phyloP scores from a whole-genome alignment of 2,329 filamentous ascomycete species.

The Botrytis paeoniae region DNA sequence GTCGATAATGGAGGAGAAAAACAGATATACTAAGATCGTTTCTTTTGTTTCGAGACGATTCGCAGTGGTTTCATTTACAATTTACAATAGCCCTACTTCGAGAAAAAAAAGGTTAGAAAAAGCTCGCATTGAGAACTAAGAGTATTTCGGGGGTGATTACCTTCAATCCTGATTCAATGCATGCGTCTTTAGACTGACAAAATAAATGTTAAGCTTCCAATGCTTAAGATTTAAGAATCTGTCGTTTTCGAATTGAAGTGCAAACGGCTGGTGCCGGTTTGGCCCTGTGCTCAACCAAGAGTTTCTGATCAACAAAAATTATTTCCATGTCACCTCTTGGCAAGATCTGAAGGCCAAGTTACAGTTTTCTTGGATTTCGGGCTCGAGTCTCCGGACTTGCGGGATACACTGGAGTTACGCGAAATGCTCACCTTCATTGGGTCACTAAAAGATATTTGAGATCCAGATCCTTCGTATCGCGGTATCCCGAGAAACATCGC shows the following conservation, averaged over 20 bases:
- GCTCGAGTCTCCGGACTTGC: not conserved
- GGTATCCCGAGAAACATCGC: not conserved
- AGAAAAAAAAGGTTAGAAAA: not conserved
- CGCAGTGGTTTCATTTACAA: fast-evolving
- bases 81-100: not conserved
- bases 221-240: not conserved
- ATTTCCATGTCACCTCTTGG: too few relatives aligned
- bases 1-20: not conserved
- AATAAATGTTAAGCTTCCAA: not conserved
- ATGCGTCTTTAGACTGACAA: not conserved
- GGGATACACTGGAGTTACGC: not conserved
- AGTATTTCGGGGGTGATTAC: not conserved
- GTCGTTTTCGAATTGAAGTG: fast-evolving
- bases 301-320: too few relatives aligned
- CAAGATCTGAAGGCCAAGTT: not conserved
- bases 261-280: not conserved
- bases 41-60: not conserved
- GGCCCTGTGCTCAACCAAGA: not conserved
- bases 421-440: fast-evolving
- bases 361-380: not conserved
- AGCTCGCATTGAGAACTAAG: not conserved
- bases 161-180: not conserved
- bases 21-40: not conserved
- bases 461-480: not conserved
- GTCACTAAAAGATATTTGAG: not conserved